Conservation (phyloP, 2,329 filamentous ascomycete species). For the Sporothrix pallida region DNA sequence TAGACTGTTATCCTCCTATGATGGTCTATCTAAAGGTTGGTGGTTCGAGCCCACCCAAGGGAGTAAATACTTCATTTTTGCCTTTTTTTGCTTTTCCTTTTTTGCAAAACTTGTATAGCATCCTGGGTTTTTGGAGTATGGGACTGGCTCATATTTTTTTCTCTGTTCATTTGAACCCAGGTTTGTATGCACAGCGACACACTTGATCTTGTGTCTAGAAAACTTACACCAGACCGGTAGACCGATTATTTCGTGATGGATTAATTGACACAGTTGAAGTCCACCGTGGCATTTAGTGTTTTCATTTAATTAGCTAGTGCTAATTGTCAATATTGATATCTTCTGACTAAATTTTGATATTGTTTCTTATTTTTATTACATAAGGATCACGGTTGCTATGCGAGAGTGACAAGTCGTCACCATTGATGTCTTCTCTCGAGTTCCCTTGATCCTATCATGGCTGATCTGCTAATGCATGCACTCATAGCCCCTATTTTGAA, state of each 20-base stretch:
- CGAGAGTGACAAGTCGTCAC: neutral
- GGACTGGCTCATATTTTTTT: neutral
- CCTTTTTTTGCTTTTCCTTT: neutral
- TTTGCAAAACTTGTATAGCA: neutral
- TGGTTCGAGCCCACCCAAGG: constrained; percentile 40
- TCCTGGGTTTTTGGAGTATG: too few relatives aligned
- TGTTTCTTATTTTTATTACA: neutral
- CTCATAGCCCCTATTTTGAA: neutral
- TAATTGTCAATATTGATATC: too few relatives aligned
- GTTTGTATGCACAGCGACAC: too few relatives aligned
- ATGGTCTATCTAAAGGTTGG: constrained; percentile 40
- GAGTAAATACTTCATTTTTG: constrained; percentile 28
- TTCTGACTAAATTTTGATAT: too few relatives aligned
- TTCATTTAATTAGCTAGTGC: too few relatives aligned
- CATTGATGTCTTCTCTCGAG: neutral
- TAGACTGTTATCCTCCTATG: constrained; percentile 38
- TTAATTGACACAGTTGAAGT: too few relatives aligned
- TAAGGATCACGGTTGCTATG: too few relatives aligned
- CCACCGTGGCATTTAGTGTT: too few relatives aligned
- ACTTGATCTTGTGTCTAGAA: too few relatives aligned
- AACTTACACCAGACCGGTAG: too few relatives aligned
- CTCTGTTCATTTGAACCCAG: too few relatives aligned
- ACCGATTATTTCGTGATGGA: too few relatives aligned
- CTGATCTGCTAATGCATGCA: neutral
- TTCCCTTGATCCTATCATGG: neutral